Percentiles rank a stretch among this genome's conserved stretches.
phyloP scores from a whole-genome alignment of 768 basidiomycete species.

The Rhodosporidiobolus odoratus region DNA sequence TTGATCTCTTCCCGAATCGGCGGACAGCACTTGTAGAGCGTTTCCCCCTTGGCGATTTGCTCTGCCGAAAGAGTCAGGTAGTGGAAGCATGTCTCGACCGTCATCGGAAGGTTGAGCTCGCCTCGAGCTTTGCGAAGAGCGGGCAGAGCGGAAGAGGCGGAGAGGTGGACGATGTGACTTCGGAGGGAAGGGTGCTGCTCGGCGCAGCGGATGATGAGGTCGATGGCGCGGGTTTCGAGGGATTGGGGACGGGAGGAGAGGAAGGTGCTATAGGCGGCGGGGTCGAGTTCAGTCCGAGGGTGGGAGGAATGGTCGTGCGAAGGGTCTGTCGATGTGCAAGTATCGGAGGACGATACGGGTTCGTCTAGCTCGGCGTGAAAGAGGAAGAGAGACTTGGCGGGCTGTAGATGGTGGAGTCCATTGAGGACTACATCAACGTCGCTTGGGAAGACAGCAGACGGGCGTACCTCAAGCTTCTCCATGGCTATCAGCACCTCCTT shows the following conservation, averaged over 20 bases:
- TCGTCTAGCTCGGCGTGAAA: conserved; percentile 82
- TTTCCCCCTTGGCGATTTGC: conserved; percentile 65
- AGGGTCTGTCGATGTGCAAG: conserved; percentile 18
- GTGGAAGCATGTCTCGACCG: conserved; percentile 96
- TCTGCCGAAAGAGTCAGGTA: conserved; percentile 75
- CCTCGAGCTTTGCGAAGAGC: conserved; percentile 63
- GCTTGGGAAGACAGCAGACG: not conserved
- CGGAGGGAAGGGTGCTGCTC: conserved; percentile 61
- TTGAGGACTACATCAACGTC: not conserved
- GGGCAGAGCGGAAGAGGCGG: conserved; percentile 74
- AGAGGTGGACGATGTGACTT: conserved; percentile 93
- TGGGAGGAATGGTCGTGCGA: conserved; percentile 21
- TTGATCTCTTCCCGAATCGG: conserved; percentile 75
- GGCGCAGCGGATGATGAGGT: conserved; percentile 65
- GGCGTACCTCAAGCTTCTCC: conserved; percentile 62
- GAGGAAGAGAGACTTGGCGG: conserved; percentile 64
- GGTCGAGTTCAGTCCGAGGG: conserved; percentile 46
- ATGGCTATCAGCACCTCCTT: conserved; percentile 65
- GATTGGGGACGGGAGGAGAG: conserved; percentile 73
- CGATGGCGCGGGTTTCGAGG: conserved; percentile 76
- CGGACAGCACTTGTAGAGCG: conserved; percentile 92
- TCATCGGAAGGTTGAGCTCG: conserved; percentile 60
- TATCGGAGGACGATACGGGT: not conserved
- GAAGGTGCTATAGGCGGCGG: conserved; percentile 69
- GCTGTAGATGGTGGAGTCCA: conserved; percentile 48